Evolutionary conservation across 2,329 filamentous ascomycete species (phyloP).

Genomic region (Nemania sp.): DNA sequence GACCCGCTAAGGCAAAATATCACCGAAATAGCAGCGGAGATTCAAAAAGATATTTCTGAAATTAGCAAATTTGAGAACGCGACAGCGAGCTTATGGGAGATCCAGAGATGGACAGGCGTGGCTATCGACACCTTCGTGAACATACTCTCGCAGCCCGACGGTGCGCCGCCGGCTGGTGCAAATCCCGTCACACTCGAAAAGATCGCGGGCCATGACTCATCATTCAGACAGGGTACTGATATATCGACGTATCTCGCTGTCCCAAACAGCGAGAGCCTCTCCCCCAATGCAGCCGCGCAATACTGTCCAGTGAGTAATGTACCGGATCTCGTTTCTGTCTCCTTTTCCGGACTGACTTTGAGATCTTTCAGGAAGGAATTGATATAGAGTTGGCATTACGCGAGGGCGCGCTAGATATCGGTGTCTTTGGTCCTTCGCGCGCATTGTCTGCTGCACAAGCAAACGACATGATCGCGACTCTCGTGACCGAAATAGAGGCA

Average conservation of each 20-base stretch:
- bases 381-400: constrained; percentile 38
- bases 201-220: not conserved
- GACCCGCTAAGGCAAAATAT: constrained; percentile 43
- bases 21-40: constrained; percentile 56
- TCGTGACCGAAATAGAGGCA: constrained; percentile 29
- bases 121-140: constrained; percentile 78
- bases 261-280: constrained; percentile 21
- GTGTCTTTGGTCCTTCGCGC: constrained; percentile 34
- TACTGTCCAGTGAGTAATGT: constrained; percentile 28
- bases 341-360: constrained; percentile 10
- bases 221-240: not conserved
- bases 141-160: constrained; percentile 59
- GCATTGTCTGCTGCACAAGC: constrained; percentile 28
- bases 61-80: constrained; percentile 63
- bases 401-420: constrained; percentile 36
- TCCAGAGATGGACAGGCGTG: constrained; percentile 75
- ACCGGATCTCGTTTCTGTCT: not conserved
- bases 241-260: constrained; percentile 14
- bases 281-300: constrained; percentile 11
- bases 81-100: constrained; percentile 69
- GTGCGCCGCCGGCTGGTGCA: not conserved
- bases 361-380: constrained; percentile 33
- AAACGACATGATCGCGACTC: constrained; percentile 24
- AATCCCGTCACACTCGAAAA: constrained; percentile 23
- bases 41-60: constrained; percentile 70